Evolutionary conservation across 495 filamentous ascomycete genomes (phyloP), one percentile per base, ranked within the genome.

Genomic region (Entonaema liquescens): DNA sequence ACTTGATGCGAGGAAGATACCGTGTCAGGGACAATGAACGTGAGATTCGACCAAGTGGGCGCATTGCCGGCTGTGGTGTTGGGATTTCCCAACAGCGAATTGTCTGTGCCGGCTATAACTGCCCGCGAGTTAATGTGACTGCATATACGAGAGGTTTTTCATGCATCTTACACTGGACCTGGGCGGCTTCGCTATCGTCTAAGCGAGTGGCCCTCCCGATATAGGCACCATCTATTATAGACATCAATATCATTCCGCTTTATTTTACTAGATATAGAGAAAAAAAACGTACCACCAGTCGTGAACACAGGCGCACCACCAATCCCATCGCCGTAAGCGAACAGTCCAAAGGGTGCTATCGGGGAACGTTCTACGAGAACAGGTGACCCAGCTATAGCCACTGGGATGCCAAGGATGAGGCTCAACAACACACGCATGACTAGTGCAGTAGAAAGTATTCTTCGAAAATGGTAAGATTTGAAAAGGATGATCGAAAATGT

Each of bases 291-390:
- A 78, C 80, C 74, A 12, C 80, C 78, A 31, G 75, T 71, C 25
- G 79, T 79, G 57, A 78, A 79, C 26, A 82, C 40, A 8, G 72
- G 73, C 25, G 80, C 71, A 3, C 80, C 79, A 11, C 70, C 73
- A 54, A 81, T 78, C 17, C 71, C 71, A 5, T 72, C 72, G 7
- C 77, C 78, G 36, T 82, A 81, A 12, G 77, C 79, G 35, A 79
- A 81, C 5, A 82, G 73, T 19, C 9, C 50, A 68, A 80, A 82
- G 19, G 58, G 56, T 0, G 42, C 8, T 38, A 21, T 59, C 11
- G 44, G 72, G 6, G 55, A 25, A 2, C 67, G 62, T 40, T 36
- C 12, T n/a, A 53, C 29, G 1, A 66, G 6, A 12, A 40, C 42
- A 1, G 64, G 42, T 13, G 70, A 67, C 40, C 35, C 67, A 31